Base-by-base conservation (phyloP, 768 basidiomycete species). In the Phylloporus arenicola region DNA sequence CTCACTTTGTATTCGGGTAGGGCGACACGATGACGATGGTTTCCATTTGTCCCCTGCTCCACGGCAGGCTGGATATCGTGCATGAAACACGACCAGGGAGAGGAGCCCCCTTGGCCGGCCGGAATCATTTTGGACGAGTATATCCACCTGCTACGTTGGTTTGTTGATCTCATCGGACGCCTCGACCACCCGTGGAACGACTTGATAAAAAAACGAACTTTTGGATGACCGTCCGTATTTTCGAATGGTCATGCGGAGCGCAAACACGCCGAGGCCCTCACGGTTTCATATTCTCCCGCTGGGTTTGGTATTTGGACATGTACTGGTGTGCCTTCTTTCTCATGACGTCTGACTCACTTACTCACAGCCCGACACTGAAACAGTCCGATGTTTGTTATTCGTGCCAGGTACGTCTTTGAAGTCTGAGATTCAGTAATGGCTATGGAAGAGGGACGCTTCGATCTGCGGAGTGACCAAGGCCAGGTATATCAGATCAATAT, bases 381-480 rank as follows among this genome's bases (percentile, higher is more conserved):
- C 22, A 7, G n/a, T 34, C 19, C 38, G 37, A 11, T 4, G 35
- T 29, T 34, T 43, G 45, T 9, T 29, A 19, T 31, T 54, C 30
- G 31, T 17, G 19, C 25, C 41, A 31, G n/a, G 33, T 39, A 27
- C 42, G 27, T 49, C 41, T 38, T 52, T 43, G 46, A 48, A 29
- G 24, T 39, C 30, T 62, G 51, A 57, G 57, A 62, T 62, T 64
- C 52, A 54, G 48, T 63, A 52, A 60, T 60, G 34, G 54, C 29
- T 59, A 64, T 64, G 62, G 62, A 64, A 54, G 57, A 52, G 52
- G 42, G 8, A 52, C 51, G 55, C 30, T 42, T 52, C 63, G 60
- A 60, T 62, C 57, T 64, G 62, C 53, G 62, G 55, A 57, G 63
- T 51, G 51, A 57, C 59, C 42, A 54, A 50, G 38, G 47, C 41